phyloP scores from a whole-genome alignment of 2,329 filamentous ascomycete genomes.

The Claviceps citrina region DNA sequence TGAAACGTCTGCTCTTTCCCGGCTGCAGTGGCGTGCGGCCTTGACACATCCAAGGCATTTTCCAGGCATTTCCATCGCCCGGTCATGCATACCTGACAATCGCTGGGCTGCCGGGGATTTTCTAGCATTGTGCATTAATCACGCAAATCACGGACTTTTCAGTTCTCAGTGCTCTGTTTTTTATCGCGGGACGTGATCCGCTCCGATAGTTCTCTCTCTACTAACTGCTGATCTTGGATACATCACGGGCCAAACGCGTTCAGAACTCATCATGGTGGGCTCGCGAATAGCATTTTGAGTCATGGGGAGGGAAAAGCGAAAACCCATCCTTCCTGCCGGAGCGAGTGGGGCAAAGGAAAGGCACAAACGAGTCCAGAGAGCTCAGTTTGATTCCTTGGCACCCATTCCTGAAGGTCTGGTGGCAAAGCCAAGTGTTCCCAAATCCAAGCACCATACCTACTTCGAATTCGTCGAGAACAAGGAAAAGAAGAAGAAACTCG shows the following conservation, averaged over 20 bases:
- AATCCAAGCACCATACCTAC: slow-evolving; percentile 43
- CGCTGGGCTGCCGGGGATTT: neutral
- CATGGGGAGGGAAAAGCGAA: slow-evolving; percentile 24
- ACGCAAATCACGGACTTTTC: neutral
- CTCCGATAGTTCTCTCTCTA: neutral
- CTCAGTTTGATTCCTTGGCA: slow-evolving; percentile 19
- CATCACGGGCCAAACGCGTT: neutral
- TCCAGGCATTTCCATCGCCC: neutral
- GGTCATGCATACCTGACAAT: neutral
- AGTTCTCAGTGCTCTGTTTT: neutral
- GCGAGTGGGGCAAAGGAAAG: slow-evolving; percentile 21
- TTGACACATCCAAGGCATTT: neutral
- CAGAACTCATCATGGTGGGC: slow-evolving; percentile 3
- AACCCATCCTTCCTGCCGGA: slow-evolving; percentile 11
- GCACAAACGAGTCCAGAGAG: slow-evolving; percentile 18
- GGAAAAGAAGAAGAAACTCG: slow-evolving; percentile 49
- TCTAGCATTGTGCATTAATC: neutral
- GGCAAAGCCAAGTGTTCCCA: slow-evolving; percentile 25
- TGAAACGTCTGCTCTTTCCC: neutral
- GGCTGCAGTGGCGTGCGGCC: neutral
- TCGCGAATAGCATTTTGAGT: slow-evolving; percentile 2
- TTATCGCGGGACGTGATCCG: neutral
- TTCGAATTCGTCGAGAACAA: slow-evolving; percentile 50
- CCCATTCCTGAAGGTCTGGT: slow-evolving; percentile 21
- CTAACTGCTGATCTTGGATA: neutral